These are phyloP conservation scores for Grosmannia clavigera DNA, from an alignment of 2,329 filamentous ascomycete genomes.

Conservation along the genomic window DNA sequence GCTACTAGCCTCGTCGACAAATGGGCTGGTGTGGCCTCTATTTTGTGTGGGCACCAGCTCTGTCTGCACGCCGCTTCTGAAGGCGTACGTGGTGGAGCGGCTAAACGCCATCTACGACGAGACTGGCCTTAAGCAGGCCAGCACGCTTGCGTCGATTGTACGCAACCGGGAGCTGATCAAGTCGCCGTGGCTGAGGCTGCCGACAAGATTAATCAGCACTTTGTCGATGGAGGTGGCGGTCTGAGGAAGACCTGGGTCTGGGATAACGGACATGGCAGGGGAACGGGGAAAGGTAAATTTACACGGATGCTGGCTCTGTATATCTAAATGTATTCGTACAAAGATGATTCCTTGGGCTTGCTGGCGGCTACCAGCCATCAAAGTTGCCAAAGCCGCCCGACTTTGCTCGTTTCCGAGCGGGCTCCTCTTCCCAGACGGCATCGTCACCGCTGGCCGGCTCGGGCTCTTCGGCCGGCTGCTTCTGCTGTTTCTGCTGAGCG, in stretches of 20 bases:
- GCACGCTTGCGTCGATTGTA: slow-evolving; percentile 28
- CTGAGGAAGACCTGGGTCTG: neutral
- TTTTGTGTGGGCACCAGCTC: slow-evolving; percentile 36
- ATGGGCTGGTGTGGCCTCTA: slow-evolving; percentile 37
- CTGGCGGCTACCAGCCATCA: slow-evolving; percentile 61
- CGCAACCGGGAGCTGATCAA: slow-evolving; percentile 21
- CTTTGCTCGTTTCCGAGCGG: slow-evolving; percentile 70
- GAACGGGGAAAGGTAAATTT: neutral
- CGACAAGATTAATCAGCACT: neutral
- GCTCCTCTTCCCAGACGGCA: slow-evolving; percentile 37
- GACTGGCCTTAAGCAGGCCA: slow-evolving; percentile 32
- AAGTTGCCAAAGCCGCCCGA: slow-evolving; percentile 85
- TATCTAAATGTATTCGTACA: neutral
- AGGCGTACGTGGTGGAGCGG: slow-evolving; percentile 31
- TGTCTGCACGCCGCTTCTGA: slow-evolving; percentile 27
- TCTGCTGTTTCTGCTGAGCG: slow-evolving; percentile 11
- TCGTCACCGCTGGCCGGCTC: slow-evolving; percentile 32
- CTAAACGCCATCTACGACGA: slow-evolving; percentile 32
- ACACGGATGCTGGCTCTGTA: neutral
- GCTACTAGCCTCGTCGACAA: slow-evolving; percentile 34
- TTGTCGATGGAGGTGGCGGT: neutral
- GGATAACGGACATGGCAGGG: neutral
- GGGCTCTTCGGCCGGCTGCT: neutral
- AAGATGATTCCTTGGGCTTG: neutral
- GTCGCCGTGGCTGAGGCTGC: slow-evolving; percentile 9